Evolutionary conservation across 129 eudicot genomes (phyloP).

Genomic region (Pseudognaphalium luteoalbum): DNA sequence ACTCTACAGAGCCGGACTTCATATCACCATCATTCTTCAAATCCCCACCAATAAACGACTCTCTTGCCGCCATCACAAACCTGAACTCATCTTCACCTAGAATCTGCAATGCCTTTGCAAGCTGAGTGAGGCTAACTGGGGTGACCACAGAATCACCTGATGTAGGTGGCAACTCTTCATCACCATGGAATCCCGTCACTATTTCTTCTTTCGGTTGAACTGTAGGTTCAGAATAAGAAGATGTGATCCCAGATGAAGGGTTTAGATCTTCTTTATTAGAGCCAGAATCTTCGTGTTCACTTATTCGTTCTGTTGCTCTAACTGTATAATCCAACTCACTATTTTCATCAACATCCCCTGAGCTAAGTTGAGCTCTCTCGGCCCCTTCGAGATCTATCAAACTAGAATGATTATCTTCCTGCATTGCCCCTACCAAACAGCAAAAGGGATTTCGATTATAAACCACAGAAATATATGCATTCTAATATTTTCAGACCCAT

Average conservation of each 20-base stretch:
- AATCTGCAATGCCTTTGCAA: slow-evolving; percentile 48
- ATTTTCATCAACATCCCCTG: slow-evolving; percentile 27
- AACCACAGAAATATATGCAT: slow-evolving; percentile 20
- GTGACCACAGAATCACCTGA: slow-evolving; percentile 38
- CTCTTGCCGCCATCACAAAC: slow-evolving; percentile 53
- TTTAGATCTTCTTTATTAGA: slow-evolving; percentile 27
- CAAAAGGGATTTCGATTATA: slow-evolving; percentile 43
- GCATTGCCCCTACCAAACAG: slow-evolving; percentile 89
- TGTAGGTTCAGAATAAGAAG: slow-evolving; percentile 23
- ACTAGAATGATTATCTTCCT: slow-evolving; percentile 52
- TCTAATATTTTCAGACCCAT: background rate
- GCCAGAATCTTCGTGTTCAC: slow-evolving; percentile 30
- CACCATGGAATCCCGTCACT: slow-evolving; percentile 17
- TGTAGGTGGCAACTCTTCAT: slow-evolving; percentile 20
- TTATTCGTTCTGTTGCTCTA: slow-evolving; percentile 25
- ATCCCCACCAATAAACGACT: slow-evolving; percentile 25
- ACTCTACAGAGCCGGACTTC: slow-evolving; percentile 32
- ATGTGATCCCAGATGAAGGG: slow-evolving; percentile 22
- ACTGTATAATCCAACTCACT: slow-evolving; percentile 24
- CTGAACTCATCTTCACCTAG: slow-evolving; percentile 60
- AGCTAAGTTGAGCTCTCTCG: slow-evolving; percentile 30
- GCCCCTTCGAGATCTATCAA: slow-evolving; percentile 35
- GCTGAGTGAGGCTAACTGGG: slow-evolving; percentile 49
- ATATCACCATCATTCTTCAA: slow-evolving; percentile 22
- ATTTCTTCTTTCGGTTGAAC: slow-evolving; percentile 29